Base-by-base conservation (phyloP, 2,329 filamentous ascomycete genomes). In the Huntiella savannae region DNA sequence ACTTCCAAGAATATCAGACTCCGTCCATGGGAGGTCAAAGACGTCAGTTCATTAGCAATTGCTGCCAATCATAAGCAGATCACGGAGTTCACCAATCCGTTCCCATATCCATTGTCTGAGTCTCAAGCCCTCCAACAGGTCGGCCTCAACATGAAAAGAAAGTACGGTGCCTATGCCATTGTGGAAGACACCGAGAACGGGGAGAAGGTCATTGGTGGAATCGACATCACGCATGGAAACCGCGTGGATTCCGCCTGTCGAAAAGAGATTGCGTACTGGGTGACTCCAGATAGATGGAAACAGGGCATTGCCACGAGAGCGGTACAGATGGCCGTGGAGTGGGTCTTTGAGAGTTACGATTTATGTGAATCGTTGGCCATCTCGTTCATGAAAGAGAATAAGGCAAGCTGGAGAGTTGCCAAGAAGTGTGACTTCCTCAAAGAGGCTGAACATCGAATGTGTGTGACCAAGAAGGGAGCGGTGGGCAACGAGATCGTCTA, bases 231-330 rank as follows among this genome's bases (percentile, higher is more conserved):
- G 8, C 28, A 43, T 6, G 5, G 10, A 3, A 3, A 32, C 6
- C 28, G 34, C 15, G 17, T 34, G 11, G 33, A 13, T 15, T 33
- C 32, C 7, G 22, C 22, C 22, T 34, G 28, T 15, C 40, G 40
- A 8, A 34, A 34, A 13, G 40, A 43, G 15, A 43, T 34, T 34
- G 40, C 22, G n/a, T 43, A 43, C 13, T 43, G 40, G 40, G 5
- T 43, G 11, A 43, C 40, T n/a, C 40, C 40, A 8, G 32, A 3
- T 2, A 34, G 6, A 12, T 33, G 28, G 40, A 22, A 32, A 8
- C 17, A 19, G 3, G 40, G 40, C 4, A 43, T 43, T 16, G 22
- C 19, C 7, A 35, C 40, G 7, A 16, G 32, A 8, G n/a, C 15
- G 3, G 19, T 43, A 16, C n/a, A n/a, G 17, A 16, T 13, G 40